Evolutionary conservation across 2,329 filamentous ascomycete genomes (phyloP).

Genomic region (Cladosporium phlei): DNA sequence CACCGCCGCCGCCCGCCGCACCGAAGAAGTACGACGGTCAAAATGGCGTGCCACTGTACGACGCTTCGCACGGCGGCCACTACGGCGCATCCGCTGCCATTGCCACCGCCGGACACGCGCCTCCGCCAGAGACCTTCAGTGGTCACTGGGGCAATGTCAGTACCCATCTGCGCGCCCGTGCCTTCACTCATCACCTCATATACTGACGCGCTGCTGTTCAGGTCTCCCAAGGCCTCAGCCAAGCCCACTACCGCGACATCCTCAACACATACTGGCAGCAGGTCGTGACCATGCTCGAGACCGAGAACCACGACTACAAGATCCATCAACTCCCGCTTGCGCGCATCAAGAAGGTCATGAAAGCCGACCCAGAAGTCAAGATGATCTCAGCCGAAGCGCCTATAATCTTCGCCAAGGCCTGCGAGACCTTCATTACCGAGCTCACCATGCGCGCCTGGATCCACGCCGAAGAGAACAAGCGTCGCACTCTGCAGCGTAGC

Average conservation of each 20-base stretch:
- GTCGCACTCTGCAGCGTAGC: constrained; percentile 86
- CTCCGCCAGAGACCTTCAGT: constrained; percentile 84
- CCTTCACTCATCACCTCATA: not conserved
- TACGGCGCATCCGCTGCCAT: constrained; percentile 59
- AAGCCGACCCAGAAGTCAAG: constrained; percentile 97
- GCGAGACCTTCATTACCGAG: constrained; percentile 94
- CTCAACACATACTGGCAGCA: constrained; percentile 99
- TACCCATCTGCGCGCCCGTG: constrained; percentile 16
- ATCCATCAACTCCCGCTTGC: constrained; percentile 92
- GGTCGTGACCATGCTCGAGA: constrained; percentile 91
- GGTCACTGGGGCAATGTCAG: constrained; percentile 91
- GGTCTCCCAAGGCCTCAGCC: constrained; percentile 85
- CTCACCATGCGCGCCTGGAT: constrained; percentile 99
- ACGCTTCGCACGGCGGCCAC: constrained; percentile 44
- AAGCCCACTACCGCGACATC: constrained; percentile 90
- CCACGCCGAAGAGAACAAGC: constrained; percentile 97
- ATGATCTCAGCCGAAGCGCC: constrained; percentile 99
- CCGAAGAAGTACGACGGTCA: constrained; percentile 46
- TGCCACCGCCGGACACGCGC: constrained; percentile 79
- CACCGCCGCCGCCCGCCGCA: constrained; percentile 29
- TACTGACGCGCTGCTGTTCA: constrained; percentile 34
- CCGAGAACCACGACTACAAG: constrained; percentile 96
- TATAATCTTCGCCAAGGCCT: constrained; percentile 96
- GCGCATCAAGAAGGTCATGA: constrained; percentile 99
- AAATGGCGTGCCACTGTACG: constrained; percentile 47